Evolutionary conservation across 257 asterid genomes (phyloP), one percentile per base, ranked within the genome.

Genomic region (Asclepias syriaca): DNA sequence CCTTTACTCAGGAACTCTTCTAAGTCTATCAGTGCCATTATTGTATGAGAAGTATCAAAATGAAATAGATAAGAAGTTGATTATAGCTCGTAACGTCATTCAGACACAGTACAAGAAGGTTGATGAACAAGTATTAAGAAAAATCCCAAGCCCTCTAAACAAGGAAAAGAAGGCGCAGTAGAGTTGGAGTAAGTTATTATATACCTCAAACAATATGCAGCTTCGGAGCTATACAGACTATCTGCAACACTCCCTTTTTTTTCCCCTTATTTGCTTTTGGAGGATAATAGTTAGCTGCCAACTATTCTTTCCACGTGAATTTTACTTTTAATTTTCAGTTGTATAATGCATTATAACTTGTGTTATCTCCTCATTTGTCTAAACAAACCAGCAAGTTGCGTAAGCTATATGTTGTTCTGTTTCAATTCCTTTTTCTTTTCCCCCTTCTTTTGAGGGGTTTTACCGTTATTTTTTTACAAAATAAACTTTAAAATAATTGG

Each of bases 161-260:
- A 93, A 90, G 87, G 81, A 84, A 73, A 90, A 89, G 88, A 92
- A 92, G 87, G 84, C 78, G 43, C 90, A 93, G 74, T 93, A 90
- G 88, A 71, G 49, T 53, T 82, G 59, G 43, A 73, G 87, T 84
- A 81, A 79, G 68, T 76, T 19, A 51, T 60, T 43, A 54, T 22
- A 40, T 32, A 65, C 57, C 59, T 67, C 71, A 64, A 43, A 49
- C 71, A 27, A 55, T 56, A 24, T 71, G 64, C 40, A 57, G 19
- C 34, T 27, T 8, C 14, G 21, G 8, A 8, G 39, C 18, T 8
- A 24, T 29, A 18, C 8, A 46, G 43, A 45, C 22, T 14, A 12
- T 46, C 21, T 66, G 32, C 43, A 22, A 7, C n/a, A 66, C 43
- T 65, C 32, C 58, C 22, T 22, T 34, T 34, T 6, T 0, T n/a